These are phyloP conservation scores for Scheffersomyces lignicola DNA, from an alignment of 1,139 yeast genomes.

Conservation along the genomic window DNA sequence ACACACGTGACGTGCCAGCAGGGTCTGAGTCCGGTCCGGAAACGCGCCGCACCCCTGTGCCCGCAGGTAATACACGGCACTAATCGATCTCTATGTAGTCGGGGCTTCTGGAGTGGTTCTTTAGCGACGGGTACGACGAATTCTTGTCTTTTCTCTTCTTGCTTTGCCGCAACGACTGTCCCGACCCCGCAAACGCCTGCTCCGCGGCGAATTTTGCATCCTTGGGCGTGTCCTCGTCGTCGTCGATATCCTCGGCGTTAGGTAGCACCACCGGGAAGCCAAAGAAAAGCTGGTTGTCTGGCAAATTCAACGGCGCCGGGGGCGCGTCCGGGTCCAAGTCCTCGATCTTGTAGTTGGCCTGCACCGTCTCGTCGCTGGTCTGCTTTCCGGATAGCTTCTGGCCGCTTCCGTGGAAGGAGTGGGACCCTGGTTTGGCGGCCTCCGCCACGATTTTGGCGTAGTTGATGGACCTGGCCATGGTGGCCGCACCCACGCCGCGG, in stretches of 20 bases:
- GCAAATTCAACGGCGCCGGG: slow-evolving; percentile 71
- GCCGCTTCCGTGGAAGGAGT: slow-evolving; percentile 62
- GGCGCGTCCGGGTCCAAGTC: slow-evolving; percentile 54
- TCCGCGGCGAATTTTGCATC: slow-evolving; percentile 9
- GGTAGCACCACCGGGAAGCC: slow-evolving; percentile 90
- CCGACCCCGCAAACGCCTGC: slow-evolving; percentile 55
- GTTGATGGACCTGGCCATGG: slow-evolving; percentile 78
- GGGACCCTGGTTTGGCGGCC: slow-evolving; percentile 22
- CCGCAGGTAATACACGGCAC: too few species aligned
- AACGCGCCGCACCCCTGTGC: too few species aligned
- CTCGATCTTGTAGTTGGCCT: slow-evolving; percentile 25
- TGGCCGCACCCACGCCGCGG: slow-evolving; percentile 55
- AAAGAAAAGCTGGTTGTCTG: slow-evolving; percentile 85
- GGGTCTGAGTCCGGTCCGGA: too few species aligned
- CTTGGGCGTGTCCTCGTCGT: slow-evolving; percentile 21
- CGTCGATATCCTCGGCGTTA: slow-evolving; percentile 43
- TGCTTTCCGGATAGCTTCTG: slow-evolving; percentile 71
- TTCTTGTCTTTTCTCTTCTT: slow-evolving; percentile 69
- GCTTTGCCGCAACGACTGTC: slow-evolving; percentile 71
- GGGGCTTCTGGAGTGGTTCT: slow-evolving; percentile 61
- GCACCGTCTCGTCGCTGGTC: slow-evolving; percentile 20
- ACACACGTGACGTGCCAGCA: too few species aligned
- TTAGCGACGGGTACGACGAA: slow-evolving; percentile 43
- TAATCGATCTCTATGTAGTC: slow-evolving; percentile 80
- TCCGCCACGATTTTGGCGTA: slow-evolving; percentile 60